These are phyloP conservation scores for Corynascus novoguineensis DNA, from an alignment of 495 filamentous ascomycete genomes.

Conservation along the genomic window DNA sequence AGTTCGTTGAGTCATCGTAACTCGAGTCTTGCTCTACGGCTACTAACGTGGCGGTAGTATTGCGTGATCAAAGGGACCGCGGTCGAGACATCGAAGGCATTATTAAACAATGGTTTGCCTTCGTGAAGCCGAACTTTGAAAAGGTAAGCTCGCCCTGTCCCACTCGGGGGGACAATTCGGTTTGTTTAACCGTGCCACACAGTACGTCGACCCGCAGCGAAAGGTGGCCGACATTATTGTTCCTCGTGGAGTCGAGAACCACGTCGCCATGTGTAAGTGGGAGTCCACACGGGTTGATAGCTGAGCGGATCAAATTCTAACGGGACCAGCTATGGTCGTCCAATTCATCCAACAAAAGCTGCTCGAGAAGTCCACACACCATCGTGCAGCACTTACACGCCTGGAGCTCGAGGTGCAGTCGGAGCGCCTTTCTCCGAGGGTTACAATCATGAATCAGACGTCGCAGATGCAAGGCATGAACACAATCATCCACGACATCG, in stretches of 20 bases:
- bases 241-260: slow-evolving; percentile 87
- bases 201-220: slow-evolving; percentile 85
- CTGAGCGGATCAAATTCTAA: slow-evolving; percentile 21
- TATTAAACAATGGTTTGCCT: slow-evolving; percentile 96
- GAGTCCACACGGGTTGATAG: not conserved
- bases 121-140: slow-evolving; percentile 93
- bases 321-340: slow-evolving; percentile 73
- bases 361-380: slow-evolving; percentile 74
- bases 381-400: slow-evolving; percentile 67
- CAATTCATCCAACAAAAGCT: slow-evolving; percentile 83
- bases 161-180: not conserved
- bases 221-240: slow-evolving; percentile 90
- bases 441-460: slow-evolving; percentile 64
- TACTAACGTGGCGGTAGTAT: slow-evolving; percentile 51
- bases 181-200: slow-evolving; percentile 11
- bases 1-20: slow-evolving; percentile 47
- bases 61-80: slow-evolving; percentile 79
- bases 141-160: slow-evolving; percentile 30
- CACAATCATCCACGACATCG: slow-evolving; percentile 78
- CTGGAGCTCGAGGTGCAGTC: slow-evolving; percentile 63
- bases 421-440: slow-evolving; percentile 65
- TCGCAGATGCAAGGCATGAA: slow-evolving; percentile 80
- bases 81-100: slow-evolving; percentile 87
- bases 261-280: slow-evolving; percentile 74
- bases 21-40: not conserved